Evolutionary conservation across 108 stramenopile genomes (phyloP), one percentile per base, ranked within the genome.

Genomic region (Cyclotella atomus): DNA sequence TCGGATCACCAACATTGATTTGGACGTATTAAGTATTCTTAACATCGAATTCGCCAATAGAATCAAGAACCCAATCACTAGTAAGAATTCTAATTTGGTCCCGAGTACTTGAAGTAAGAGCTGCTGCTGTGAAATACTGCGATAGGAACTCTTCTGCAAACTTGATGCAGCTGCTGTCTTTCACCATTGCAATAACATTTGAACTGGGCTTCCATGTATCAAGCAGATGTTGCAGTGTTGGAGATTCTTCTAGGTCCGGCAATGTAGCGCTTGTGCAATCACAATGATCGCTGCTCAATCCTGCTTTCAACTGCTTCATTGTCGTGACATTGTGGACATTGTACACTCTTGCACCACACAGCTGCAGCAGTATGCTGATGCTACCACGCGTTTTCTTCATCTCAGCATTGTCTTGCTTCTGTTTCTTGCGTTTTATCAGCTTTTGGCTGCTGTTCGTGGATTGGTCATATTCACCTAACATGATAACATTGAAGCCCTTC

Each of bases 51-150:
- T 84, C 71, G 20, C 79, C 74, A 38, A 84, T 76, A 36, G 70
- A 71, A 77, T 84, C 83, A 33, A 84, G 63, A 19, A 81, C 67
- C 83, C 83, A 84, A 25, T 81, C 63, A 53, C 70, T 63, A 25
- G 73, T 55, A 19, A 77, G 46, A 21, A 84, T 61, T 14, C 69
- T 20, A 14, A 80, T 60, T 27, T 65, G 25, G 16, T 60, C 38
- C 14, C 29, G 19, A 0, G 35, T 29, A 19, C 50, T 34, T 15
- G 29, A 50, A 4, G 45, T 15, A 34, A 30, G 15, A 20, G 20
- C 21, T 65, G 66, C 14, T 38, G 38, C 49, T 9, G 73, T 35
- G 10, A 27, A 44, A 41, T 49, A 56, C 21, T 73, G 77, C 20
- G 21, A 32, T 46, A 83, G 61, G 6, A 83, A 66, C 2, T 64